A percentile compares a stretch with the other conserved stretches of the same genome.
Evolutionary conservation across 176 grass and related monocot species (phyloP).

Genomic region (Oryza coarctata): DNA sequence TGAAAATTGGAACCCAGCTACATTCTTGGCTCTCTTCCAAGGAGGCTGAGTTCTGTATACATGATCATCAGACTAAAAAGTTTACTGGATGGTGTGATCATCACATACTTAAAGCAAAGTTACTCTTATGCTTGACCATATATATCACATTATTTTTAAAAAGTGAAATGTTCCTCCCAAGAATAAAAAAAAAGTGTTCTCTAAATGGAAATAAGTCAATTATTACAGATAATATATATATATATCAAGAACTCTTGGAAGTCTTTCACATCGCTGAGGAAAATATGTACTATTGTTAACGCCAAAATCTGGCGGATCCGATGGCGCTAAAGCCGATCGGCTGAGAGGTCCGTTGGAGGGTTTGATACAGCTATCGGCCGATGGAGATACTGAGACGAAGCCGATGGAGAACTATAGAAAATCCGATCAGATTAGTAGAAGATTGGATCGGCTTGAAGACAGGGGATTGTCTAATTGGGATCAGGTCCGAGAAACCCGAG

Average conservation of each 20-base stretch:
- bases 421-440: too few relatives aligned
- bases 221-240: not conserved
- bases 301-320: too few relatives aligned
- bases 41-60: conserved; percentile 64
- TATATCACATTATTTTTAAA: not conserved
- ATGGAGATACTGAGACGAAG: too few relatives aligned
- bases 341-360: too few relatives aligned
- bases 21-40: conserved; percentile 64
- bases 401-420: too few relatives aligned
- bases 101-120: not conserved
- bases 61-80: conserved; percentile 21
- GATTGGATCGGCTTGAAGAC: too few relatives aligned
- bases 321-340: too few relatives aligned
- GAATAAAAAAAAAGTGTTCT: not conserved
- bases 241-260: not conserved
- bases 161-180: not conserved
- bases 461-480: too few relatives aligned
- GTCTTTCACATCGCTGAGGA: not conserved
- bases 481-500: too few relatives aligned
- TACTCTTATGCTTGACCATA: not conserved
- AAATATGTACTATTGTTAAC: too few relatives aligned
- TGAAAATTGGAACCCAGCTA: conserved; percentile 86
- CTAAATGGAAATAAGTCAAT: not conserved
- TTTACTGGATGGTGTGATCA: conserved; percentile 22
- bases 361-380: too few relatives aligned